Evolutionary conservation across 2,329 filamentous ascomycete species (phyloP), one percentile per base, ranked within the genome.

Genomic region (Arthroderma uncinatum): DNA sequence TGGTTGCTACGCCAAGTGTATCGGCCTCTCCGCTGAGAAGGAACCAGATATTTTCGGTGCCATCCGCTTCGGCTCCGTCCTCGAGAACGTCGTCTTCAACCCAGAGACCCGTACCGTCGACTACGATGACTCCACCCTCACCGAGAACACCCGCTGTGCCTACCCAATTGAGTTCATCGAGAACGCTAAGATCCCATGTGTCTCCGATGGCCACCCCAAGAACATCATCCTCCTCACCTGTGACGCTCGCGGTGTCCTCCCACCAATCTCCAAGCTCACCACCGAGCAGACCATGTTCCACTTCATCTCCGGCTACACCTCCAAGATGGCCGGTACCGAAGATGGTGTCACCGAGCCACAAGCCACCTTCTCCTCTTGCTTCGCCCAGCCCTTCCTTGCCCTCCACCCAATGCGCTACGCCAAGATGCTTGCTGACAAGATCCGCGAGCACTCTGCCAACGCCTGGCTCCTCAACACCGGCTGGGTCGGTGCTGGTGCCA

Each of bases 301-400:
- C 82, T 98, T 98, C 84, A 98, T 98, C 77, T 95, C 89, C 16
- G 93, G 93, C 67, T 98, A 98, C 82, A 98, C 93, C 63, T 97
- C 92, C 71, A 98, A 98, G 85, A 98, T 98, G 93, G 93, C 93
- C 63, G 93, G 93, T 69, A 98, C 93, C 34, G 93, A 98, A 78
- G 89, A 96, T 64, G 93, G 93, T 69, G 84, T 98, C 63, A 94
- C 88, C 8, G 93, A 98, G 78, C 93, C 93, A 63, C 89, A 97
- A 77, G 93, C 93, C 23, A 98, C 93, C 68, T 98, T 98, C 84
- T 97, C 91, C 25, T 94, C 91, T 55, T 98, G 93, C 84, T 98
- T 98, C 77, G 93, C 93, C 57, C 93, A 98, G 78, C 93, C 93
- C 61, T 98, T 98, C 89, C 80, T 98, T 68, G 93, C 93, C 42